A percentile compares a stretch with the other conserved stretches of the same genome.
These are phyloP conservation scores for Arabis alpina DNA, from an alignment of 345 rosid species.

Conservation along the genomic window DNA sequence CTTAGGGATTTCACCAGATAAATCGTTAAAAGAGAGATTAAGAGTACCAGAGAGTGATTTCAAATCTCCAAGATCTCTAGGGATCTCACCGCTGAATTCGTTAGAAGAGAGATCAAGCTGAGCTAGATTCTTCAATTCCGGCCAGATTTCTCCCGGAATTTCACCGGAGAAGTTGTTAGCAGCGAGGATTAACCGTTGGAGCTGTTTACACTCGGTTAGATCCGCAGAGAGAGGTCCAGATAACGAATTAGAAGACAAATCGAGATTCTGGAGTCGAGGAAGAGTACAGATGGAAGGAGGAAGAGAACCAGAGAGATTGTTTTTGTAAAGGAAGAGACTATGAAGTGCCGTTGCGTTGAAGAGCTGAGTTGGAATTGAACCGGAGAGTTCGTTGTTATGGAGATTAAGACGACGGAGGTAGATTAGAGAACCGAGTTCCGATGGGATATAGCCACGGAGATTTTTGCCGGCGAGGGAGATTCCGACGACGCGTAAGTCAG, in stretches of 20 bases:
- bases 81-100: constrained; percentile 64
- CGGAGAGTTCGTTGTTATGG: constrained; percentile 69
- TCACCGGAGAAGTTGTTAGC: constrained; percentile 64
- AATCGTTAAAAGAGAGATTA: constrained; percentile 78
- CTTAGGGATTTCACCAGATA: constrained; percentile 78
- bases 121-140: constrained; percentile 61
- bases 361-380: constrained; percentile 76
- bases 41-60: constrained; percentile 74
- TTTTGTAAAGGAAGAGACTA: constrained; percentile 73
- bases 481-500: constrained; percentile 77
- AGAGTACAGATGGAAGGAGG: constrained; percentile 80
- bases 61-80: constrained; percentile 73
- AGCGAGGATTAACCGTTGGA: constrained; percentile 80
- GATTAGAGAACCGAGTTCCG: constrained; percentile 78
- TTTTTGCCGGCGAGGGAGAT: constrained; percentile 66
- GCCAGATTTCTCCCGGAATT: constrained; percentile 83
- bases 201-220: constrained; percentile 69
- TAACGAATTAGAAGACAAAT: constrained; percentile 78
- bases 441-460: constrained; percentile 89
- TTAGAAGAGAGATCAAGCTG: constrained; percentile 91
- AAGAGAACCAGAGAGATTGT: constrained; percentile 78
- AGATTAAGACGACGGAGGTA: constrained; percentile 90
- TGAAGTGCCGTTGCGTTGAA: constrained; percentile 94
- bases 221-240: constrained; percentile 66
- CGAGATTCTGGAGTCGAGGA: constrained; percentile 84